phyloP scores from a whole-genome alignment of 148 eudicot genomes.

The Dysphania ambrosioides region DNA sequence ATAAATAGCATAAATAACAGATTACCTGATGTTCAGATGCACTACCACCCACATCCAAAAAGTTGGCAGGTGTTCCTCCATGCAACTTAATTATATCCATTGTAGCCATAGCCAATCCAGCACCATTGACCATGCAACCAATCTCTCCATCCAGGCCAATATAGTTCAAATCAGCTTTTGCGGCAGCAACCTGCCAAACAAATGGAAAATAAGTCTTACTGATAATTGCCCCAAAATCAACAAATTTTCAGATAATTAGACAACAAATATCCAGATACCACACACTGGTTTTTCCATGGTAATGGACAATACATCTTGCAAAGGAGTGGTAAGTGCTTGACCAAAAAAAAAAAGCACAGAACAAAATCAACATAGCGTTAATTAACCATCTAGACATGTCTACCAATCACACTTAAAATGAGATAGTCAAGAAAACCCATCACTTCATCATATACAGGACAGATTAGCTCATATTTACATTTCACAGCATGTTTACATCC shows the following conservation, averaged over 20 bases:
- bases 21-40: constrained; percentile 92
- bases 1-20: not conserved
- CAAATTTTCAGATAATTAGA: not conserved
- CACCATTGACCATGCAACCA: constrained; percentile 99
- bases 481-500: not conserved
- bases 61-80: constrained; percentile 98
- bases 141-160: constrained; percentile 98
- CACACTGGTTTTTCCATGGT: not conserved
- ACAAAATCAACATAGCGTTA: not conserved
- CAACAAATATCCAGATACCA: not conserved
- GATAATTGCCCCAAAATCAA: not conserved
- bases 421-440: not conserved
- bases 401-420: not conserved
- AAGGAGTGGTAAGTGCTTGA: not conserved
- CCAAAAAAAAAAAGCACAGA: not conserved
- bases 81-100: constrained; percentile 96
- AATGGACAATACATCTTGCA: not conserved
- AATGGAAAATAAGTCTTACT: constrained; percentile 1
- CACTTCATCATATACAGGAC: not conserved
- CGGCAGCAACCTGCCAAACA: constrained; percentile 73
- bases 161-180: constrained; percentile 90
- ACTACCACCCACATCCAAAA: constrained; percentile 96
- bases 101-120: constrained; percentile 99
- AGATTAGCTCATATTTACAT: not conserved
- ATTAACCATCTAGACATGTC: not conserved